phyloP scores from a whole-genome alignment of 2,329 filamentous ascomycete species.

The Colletotrichum musae region DNA sequence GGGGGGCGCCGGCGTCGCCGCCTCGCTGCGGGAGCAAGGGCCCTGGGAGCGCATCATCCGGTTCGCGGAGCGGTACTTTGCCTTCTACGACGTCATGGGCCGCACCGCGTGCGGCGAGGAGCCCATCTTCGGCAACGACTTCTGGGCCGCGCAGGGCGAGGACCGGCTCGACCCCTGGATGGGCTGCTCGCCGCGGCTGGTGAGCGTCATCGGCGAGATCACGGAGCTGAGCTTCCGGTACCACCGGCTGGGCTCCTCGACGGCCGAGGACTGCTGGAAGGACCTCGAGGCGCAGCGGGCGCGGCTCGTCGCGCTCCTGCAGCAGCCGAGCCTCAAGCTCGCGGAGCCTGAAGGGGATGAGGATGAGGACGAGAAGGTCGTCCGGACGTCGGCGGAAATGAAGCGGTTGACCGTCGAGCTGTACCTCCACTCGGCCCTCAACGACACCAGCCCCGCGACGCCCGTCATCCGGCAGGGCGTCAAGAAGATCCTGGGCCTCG shows the following conservation, averaged over 20 bases:
- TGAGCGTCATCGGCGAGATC: constrained; percentile 57
- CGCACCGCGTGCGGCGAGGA: constrained; percentile 60
- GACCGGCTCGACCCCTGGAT: constrained; percentile 58
- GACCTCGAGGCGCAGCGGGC: constrained; percentile 33
- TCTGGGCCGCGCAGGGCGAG: constrained; percentile 54
- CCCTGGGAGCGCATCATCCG: constrained; percentile 42
- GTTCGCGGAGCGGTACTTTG: constrained; percentile 58
- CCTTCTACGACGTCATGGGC: constrained; percentile 62
- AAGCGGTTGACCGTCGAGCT: constrained; percentile 57
- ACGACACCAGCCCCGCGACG: constrained; percentile 55
- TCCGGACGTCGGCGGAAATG: constrained; percentile 55
- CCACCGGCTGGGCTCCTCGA: constrained; percentile 41
- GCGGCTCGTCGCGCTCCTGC: constrained; percentile 21
- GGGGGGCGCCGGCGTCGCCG: constrained; percentile 17
- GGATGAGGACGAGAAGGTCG: constrained; percentile 48
- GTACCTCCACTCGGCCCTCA: constrained; percentile 58
- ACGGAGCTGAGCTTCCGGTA: constrained; percentile 56
- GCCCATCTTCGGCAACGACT: constrained; percentile 58
- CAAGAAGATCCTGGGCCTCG: constrained; percentile 51
- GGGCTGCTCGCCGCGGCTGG: constrained; percentile 59
- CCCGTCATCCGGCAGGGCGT: constrained; percentile 45
- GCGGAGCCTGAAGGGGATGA: too few relatives aligned
- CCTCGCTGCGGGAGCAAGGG: constrained; percentile 21
- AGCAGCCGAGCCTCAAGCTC: constrained; percentile 20
- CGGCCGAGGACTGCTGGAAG: constrained; percentile 30